Percentiles rank a stretch among this genome's conserved stretches.
These are phyloP conservation scores for Tuber microsphaerosporum DNA, from an alignment of 495 filamentous ascomycete genomes.

Conservation along the genomic window DNA sequence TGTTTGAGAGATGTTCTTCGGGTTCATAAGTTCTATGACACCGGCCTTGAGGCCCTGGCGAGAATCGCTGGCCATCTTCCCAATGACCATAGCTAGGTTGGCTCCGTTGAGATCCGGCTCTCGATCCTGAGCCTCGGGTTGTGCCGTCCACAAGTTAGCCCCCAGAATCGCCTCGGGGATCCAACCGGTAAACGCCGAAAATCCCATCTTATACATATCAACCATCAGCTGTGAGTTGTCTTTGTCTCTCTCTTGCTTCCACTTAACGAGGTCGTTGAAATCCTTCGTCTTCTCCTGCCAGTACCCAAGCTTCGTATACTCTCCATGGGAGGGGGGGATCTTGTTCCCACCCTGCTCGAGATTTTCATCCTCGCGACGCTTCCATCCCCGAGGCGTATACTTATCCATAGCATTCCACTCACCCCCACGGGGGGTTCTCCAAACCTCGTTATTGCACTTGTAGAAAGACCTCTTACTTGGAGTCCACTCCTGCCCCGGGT, in stretches of 20 bases:
- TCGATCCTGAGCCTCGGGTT: conserved; percentile 16
- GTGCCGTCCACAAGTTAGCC: conserved; percentile 21
- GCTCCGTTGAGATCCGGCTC: conserved; percentile 13
- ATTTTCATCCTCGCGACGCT: conserved; percentile 16
- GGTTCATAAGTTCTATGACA: conserved; percentile 22
- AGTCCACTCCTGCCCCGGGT: conserved; percentile 5
- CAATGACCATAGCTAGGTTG: conserved; percentile 23
- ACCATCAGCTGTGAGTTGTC: conserved; percentile 14
- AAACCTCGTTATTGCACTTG: conserved; percentile 13
- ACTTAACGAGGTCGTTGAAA: conserved; percentile 18
- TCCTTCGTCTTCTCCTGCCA: conserved; percentile 25
- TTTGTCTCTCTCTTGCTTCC: conserved; percentile 18
- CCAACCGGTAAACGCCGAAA: conserved; percentile 31
- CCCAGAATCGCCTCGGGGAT: conserved; percentile 19
- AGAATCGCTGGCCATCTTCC: conserved; percentile 19
- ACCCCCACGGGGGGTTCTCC: conserved; percentile 14
- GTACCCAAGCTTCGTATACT: conserved; percentile 17
- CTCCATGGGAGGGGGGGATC: conserved; percentile 18
- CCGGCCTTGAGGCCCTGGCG: conserved; percentile 20
- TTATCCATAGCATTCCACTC: conserved; percentile 23
- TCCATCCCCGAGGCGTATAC: conserved; percentile 18
- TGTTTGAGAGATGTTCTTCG: neutral
- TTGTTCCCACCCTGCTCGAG: conserved; percentile 13
- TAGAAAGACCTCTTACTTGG: neutral
- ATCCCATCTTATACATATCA: conserved; percentile 16